These are phyloP conservation scores for Krasilnikovozyma curviuscula DNA, from an alignment of 768 basidiomycete genomes.

Conservation along the genomic window DNA sequence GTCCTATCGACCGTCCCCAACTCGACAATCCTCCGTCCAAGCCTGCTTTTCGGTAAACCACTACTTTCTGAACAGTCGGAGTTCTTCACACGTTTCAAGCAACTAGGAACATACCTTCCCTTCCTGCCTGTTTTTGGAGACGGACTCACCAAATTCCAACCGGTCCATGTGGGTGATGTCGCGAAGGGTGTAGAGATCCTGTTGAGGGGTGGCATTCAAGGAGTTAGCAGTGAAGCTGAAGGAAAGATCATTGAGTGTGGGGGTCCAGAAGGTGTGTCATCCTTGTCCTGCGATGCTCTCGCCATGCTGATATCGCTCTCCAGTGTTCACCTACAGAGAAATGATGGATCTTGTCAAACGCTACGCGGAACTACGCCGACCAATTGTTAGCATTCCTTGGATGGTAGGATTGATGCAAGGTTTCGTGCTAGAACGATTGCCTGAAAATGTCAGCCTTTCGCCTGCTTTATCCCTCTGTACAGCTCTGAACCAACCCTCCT, in stretches of 20 bases:
- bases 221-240: slow-evolving; percentile 20
- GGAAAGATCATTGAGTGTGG: slow-evolving; percentile 36
- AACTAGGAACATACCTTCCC: slow-evolving; percentile 40
- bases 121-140: slow-evolving; percentile 60
- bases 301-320: neutral
- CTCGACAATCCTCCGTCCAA: slow-evolving; percentile 49
- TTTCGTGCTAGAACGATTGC: slow-evolving; percentile 42
- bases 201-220: slow-evolving; percentile 32
- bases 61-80: neutral
- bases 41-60: slow-evolving; percentile 44
- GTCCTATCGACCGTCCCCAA: slow-evolving; percentile 33
- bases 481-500: no score
- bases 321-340: slow-evolving; percentile 49
- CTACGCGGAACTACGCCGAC: slow-evolving; percentile 36
- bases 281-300: neutral
- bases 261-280: slow-evolving; percentile 35
- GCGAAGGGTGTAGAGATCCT: slow-evolving; percentile 41
- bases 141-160: slow-evolving; percentile 44
- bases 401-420: slow-evolving; percentile 46
- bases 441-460: no score
- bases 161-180: slow-evolving; percentile 47
- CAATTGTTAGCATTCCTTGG: slow-evolving; percentile 47
- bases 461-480: no score
- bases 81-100: slow-evolving; percentile 40
- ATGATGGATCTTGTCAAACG: slow-evolving; percentile 45